Evolutionary conservation across 192 early-diverging fungal species (phyloP).

Genomic region (Umbelopsis sp.): DNA sequence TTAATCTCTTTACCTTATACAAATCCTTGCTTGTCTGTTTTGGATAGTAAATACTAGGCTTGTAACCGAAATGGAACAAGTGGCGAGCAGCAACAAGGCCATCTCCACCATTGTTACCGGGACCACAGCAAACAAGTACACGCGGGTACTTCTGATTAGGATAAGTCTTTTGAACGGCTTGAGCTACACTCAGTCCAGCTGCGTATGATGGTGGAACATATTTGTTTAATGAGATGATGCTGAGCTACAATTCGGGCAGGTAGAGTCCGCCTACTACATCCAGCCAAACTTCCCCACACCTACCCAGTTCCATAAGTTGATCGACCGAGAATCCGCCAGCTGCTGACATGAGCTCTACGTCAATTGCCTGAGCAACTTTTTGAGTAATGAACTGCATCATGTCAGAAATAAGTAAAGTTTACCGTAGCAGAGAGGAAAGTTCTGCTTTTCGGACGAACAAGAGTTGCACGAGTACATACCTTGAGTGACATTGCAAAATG

Average conservation of each 20-base stretch:
- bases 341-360: conserved; percentile 82
- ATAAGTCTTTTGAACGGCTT: conserved; percentile 77
- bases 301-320: conserved; percentile 76
- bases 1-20: conserved; percentile 50
- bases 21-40: conserved; percentile 74
- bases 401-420: neutral
- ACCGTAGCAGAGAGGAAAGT: too few relatives aligned
- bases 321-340: conserved; percentile 83
- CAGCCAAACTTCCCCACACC: neutral
- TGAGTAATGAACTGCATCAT: conserved; percentile 56
- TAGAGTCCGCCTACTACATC: neutral
- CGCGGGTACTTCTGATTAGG: conserved; percentile 45
- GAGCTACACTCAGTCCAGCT: conserved; percentile 92
- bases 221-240: conserved; percentile 18
- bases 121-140: conserved; percentile 75
- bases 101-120: conserved; percentile 95
- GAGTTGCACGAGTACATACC: neutral
- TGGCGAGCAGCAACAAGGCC: conserved; percentile 95
- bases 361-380: conserved; percentile 69
- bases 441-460: too few relatives aligned
- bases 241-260: neutral
- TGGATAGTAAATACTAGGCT: conserved; percentile 79
- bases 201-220: conserved; percentile 23
- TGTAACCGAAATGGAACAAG: conserved; percentile 86
- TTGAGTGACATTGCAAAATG: conserved; percentile 1